Evolutionary conservation across 2,329 filamentous ascomycete genomes (phyloP).

Genomic region (Rugonectria rugulosa): DNA sequence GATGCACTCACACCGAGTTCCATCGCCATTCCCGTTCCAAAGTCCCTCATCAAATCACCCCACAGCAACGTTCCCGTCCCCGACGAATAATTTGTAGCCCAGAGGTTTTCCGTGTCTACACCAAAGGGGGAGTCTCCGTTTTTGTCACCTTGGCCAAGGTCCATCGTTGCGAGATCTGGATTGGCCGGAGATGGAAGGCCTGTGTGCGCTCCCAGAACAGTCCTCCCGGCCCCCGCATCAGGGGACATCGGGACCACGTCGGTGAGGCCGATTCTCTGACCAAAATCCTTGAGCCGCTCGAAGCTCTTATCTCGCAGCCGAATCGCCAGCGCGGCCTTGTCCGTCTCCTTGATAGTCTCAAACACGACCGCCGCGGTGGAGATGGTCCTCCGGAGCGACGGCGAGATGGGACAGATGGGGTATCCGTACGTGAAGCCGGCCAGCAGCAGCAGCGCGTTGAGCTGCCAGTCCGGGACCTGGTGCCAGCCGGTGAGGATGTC

Average conservation of each 20-base stretch:
- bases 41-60: slow-evolving; percentile 33
- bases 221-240: background rate
- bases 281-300: slow-evolving; percentile 30
- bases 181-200: background rate
- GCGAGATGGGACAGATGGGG: slow-evolving; percentile 36
- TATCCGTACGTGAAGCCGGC: slow-evolving; percentile 37
- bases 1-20: slow-evolving; percentile 2
- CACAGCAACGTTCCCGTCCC: slow-evolving; percentile 25
- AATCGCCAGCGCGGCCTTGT: slow-evolving; percentile 13
- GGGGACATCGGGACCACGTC: background rate
- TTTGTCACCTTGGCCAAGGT: slow-evolving; percentile 13
- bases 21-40: slow-evolving; percentile 29
- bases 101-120: slow-evolving; percentile 15
- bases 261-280: slow-evolving; percentile 28
- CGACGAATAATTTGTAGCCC: slow-evolving; percentile 23
- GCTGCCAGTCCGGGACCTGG: slow-evolving; percentile 40
- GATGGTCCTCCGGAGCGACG: slow-evolving; percentile 26
- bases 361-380: slow-evolving; percentile 26
- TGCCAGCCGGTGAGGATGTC: slow-evolving; percentile 40
- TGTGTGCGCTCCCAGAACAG: background rate
- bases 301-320: slow-evolving; percentile 24
- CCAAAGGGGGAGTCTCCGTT: slow-evolving; percentile 9
- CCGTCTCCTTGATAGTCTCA: slow-evolving; percentile 8
- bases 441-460: slow-evolving; percentile 29
- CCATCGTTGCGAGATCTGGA: slow-evolving; percentile 20